Percentiles rank a stretch among this genome's conserved stretches.
Evolutionary conservation across 1,284 basidiomycete species (phyloP).

Genomic region (Trametes pubescens): DNA sequence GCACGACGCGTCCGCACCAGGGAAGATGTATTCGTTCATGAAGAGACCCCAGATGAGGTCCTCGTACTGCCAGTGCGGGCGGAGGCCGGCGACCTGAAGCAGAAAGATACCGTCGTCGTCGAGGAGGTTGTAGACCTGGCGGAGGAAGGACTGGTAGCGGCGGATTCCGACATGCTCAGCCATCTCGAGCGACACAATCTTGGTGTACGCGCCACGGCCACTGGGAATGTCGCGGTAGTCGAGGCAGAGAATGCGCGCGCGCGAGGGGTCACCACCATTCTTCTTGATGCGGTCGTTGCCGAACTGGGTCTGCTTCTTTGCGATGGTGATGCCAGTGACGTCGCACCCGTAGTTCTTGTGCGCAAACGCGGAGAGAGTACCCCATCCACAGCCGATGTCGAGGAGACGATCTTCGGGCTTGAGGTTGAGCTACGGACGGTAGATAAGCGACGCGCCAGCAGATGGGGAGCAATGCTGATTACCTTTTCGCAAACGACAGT

Average conservation of each 20-base stretch:
- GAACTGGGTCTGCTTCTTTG: constrained; percentile 91
- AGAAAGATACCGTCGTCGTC: constrained; percentile 96
- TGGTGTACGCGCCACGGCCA: constrained; percentile 83
- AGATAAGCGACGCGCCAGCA: background rate
- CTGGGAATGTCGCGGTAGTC: constrained; percentile 95
- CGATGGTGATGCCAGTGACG: constrained; percentile 95
- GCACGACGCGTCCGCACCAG: constrained; percentile 96
- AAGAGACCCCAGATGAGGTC: constrained; percentile 96
- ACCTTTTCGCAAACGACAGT: constrained; percentile 92
- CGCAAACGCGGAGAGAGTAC: constrained; percentile 93
- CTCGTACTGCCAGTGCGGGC: constrained; percentile 96
- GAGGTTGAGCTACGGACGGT: constrained; percentile 69
- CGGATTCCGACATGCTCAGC: constrained; percentile 98
- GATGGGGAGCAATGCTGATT: background rate
- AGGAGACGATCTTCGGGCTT: constrained; percentile 84
- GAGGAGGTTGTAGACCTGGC: constrained; percentile 92
- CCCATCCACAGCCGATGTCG: constrained; percentile 98
- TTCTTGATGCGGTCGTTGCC: constrained; percentile 88
- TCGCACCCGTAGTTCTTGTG: constrained; percentile 98
- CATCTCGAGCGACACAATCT: constrained; percentile 99
- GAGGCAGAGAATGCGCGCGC: constrained; percentile 92
- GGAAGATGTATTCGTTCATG: constrained; percentile 99
- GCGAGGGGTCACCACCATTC: constrained; percentile 73
- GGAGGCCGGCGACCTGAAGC: constrained; percentile 95
- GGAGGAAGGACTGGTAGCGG: constrained; percentile 90